Evolutionary conservation across 352 stramenopile species (phyloP).

Genomic region (Pythium sp.): DNA sequence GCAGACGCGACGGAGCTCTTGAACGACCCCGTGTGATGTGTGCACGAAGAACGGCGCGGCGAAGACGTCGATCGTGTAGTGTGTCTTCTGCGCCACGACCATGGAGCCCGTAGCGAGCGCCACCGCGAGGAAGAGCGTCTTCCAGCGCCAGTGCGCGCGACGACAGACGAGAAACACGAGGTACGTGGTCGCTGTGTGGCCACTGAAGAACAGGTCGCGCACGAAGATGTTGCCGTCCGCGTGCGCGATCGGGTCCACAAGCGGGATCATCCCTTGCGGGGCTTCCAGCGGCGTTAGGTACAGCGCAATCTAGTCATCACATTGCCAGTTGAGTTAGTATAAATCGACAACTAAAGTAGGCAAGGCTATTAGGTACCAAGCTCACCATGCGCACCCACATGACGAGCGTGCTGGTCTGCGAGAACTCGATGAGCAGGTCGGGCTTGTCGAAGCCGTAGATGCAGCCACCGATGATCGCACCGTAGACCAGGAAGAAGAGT

Average conservation of each 20-base stretch:
- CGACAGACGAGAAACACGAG: constrained; percentile 27
- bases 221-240: constrained; percentile 27
- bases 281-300: constrained; percentile 35
- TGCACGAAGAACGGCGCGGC: constrained; percentile 38
- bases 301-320: constrained; percentile 17
- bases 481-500: constrained; percentile 33
- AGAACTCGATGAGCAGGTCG: constrained; percentile 31
- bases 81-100: constrained; percentile 33
- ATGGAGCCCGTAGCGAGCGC: constrained; percentile 23
- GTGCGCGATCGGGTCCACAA: constrained; percentile 31
- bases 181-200: constrained; percentile 34
- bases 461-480: constrained; percentile 20
- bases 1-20: constrained; percentile 11
- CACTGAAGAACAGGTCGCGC: constrained; percentile 38
- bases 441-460: constrained; percentile 32
- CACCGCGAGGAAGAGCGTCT: constrained; percentile 22
- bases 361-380: not conserved
- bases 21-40: constrained; percentile 27
- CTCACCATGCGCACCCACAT: constrained; percentile 37
- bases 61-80: constrained; percentile 37
- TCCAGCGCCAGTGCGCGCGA: constrained; percentile 27
- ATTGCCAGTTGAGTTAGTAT: not conserved
- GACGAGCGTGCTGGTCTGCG: constrained; percentile 29
- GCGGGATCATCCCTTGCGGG: constrained; percentile 22
- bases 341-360: not conserved